Evolutionary conservation across 495 filamentous ascomycete genomes (phyloP).

Genomic region (Cercophora scortea): DNA sequence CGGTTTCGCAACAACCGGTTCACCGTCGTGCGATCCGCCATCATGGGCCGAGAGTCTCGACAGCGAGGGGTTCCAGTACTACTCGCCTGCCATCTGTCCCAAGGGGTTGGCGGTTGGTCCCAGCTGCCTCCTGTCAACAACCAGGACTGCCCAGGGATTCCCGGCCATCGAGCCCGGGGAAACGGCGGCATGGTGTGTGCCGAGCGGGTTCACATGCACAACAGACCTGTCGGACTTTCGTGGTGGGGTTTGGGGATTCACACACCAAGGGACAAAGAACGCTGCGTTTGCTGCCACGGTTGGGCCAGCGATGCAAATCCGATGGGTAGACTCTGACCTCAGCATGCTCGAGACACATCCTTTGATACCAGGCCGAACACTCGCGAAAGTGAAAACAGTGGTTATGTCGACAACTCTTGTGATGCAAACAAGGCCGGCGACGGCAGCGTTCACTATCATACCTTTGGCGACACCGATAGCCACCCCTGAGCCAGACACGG

Average conservation of each 20-base stretch:
- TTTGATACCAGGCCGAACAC: conserved; percentile 17
- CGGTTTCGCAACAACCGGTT: conserved; percentile 25
- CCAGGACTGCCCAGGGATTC: conserved; percentile 26
- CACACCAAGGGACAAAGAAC: conserved; percentile 10
- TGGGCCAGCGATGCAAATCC: conserved; percentile 32
- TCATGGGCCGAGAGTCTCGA: conserved; percentile 23
- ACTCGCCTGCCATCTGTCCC: conserved; percentile 37
- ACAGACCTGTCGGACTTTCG: conserved; percentile 33
- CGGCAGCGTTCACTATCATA: not conserved
- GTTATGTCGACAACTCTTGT: not conserved
- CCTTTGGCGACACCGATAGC: not conserved
- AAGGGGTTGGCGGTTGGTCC: conserved; percentile 27
- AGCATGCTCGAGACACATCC: conserved; percentile 26
- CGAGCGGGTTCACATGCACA: conserved; percentile 28
- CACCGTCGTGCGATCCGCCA: conserved; percentile 30
- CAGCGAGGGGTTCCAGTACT: conserved; percentile 28
- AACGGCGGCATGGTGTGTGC: conserved; percentile 32
- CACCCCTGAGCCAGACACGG: not conserved
- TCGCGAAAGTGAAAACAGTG: not conserved
- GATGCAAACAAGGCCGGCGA: too few species aligned
- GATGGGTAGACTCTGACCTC: conserved; percentile 30
- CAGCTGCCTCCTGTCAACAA: conserved; percentile 19
- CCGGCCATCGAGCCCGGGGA: conserved; percentile 24
- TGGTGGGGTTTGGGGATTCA: conserved; percentile 32
- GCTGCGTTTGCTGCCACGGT: conserved; percentile 21